Base-by-base conservation (phyloP, 2,329 filamentous ascomycete species). In the Aciculosporium take region DNA sequence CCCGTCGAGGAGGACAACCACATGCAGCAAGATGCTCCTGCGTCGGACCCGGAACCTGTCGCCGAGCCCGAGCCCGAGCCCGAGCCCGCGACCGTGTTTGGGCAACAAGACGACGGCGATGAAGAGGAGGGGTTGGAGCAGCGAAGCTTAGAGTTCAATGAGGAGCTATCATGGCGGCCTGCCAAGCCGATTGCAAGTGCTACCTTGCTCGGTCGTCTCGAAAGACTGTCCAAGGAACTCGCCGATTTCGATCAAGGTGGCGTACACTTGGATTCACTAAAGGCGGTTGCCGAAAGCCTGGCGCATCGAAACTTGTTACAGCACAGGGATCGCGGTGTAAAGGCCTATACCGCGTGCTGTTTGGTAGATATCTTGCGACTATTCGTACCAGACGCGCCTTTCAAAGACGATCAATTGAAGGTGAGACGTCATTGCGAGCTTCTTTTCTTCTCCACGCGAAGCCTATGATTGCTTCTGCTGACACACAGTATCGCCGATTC, bases 361-460 rank as follows among this genome's bases (percentile, higher is more conserved):
- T 70, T 96, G 46, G 87, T 95, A 41, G 91, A 98, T 59, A 83
- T 98, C 51, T 74, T 98, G 57, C 81, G 84, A 53, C 72, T 98
- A 43, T 94, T 86, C 63, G 91, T 91, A 23, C 91, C 91, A 0
- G 81, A 96, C 69, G 91, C 91, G 57, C 91, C 91, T 15, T 96
- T 94, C 62, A 93, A 86, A 20, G 78, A 76, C 31, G 78, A 83
- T 45, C 88, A 96, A 65, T 72, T 96, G 48, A 94, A 93, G 80
- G 87, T 89, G 62, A 49, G 31, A n/a, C 8, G 12, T 7, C 13
- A 21, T 15, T 25, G 12, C 7, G 7, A 7, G 67, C 52, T n/a
- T 37, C 43, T 32, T 31, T 42, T 12, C 30, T 21, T 25, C 5
- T n/a, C 9, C 17, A 7, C 15, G 12, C 28, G 2, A 18, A 34